A percentile compares a stretch with the other conserved stretches of the same genome.
Conservation (phyloP, 495 filamentous ascomycete genomes). For the Penicillium manginii region DNA sequence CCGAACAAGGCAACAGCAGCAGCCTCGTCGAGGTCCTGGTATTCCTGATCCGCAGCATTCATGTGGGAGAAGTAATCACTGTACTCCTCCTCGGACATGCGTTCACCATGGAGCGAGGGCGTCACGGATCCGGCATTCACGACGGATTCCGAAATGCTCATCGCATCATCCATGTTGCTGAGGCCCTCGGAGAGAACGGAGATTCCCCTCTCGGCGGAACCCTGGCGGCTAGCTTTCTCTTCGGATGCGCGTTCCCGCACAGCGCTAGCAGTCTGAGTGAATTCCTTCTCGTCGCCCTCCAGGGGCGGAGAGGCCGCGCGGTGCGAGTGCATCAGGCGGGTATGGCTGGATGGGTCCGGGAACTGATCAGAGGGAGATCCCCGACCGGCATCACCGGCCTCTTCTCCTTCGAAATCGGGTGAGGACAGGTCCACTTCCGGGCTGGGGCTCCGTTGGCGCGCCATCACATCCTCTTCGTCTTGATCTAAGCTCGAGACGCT, state of each 20-base stretch:
- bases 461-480: constrained; percentile 72
- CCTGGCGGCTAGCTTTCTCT: constrained; percentile 49
- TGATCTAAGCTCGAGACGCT: constrained; percentile 75
- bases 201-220: constrained; percentile 29
- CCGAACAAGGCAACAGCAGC: constrained; percentile 45
- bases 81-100: constrained; percentile 43
- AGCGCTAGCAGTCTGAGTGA: constrained; percentile 88
- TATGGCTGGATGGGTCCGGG: constrained; percentile 34
- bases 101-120: constrained; percentile 34
- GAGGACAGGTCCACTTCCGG: constrained; percentile 92
- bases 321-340: constrained; percentile 61
- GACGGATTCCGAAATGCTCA: constrained; percentile 36
- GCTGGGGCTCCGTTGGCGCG: constrained; percentile 76
- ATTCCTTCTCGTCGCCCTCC: constrained; percentile 95
- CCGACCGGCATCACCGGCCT: constrained; percentile 58
- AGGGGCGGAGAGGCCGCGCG: constrained; percentile 81
- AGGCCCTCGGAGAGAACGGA: constrained; percentile 44
- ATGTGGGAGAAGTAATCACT: constrained; percentile 49
- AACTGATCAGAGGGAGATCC: constrained; percentile 55
- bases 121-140: constrained; percentile 43
- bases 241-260: constrained; percentile 75
- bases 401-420: constrained; percentile 76
- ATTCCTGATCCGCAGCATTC: constrained; percentile 24
- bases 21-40: constrained; percentile 40
- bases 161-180: constrained; percentile 36